phyloP scores from a whole-genome alignment of 75 land plant genomes.

The Cupressus sempervirens region DNA sequence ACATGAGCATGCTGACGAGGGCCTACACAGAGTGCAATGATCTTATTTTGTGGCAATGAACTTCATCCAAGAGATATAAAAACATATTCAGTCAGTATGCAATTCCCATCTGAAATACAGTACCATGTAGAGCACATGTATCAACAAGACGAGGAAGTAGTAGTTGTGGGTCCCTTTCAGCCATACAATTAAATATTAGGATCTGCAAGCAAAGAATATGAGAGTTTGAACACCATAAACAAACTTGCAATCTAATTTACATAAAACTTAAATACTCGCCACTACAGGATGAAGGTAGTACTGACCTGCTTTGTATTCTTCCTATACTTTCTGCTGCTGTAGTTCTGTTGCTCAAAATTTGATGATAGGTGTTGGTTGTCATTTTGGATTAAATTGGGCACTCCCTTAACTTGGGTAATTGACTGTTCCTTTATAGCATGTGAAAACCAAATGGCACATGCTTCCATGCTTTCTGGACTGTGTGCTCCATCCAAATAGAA shows the following conservation, averaged over 20 bases:
- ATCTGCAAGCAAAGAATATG: slow-evolving; percentile 47
- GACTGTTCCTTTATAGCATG: slow-evolving; percentile 31
- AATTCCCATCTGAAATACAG: not conserved
- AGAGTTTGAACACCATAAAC: not conserved
- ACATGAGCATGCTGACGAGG: too few species aligned
- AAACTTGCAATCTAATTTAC: not conserved
- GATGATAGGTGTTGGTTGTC: not conserved
- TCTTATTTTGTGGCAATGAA: not conserved
- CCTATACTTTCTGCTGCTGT: not conserved
- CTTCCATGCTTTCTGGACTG: slow-evolving; percentile 98
- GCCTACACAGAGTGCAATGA: not conserved
- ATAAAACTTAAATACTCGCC: not conserved
- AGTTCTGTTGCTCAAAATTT: not conserved
- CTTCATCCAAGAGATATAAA: not conserved
- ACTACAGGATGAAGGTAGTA: not conserved
- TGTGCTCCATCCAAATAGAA: slow-evolving; percentile 98
- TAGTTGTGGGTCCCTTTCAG: slow-evolving; percentile 80
- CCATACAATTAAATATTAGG: slow-evolving; percentile 91
- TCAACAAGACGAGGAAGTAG: slow-evolving; percentile 72
- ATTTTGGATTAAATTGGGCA: not conserved
- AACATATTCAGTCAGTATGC: not conserved
- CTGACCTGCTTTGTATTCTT: slow-evolving; percentile 12
- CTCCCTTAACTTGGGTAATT: not conserved
- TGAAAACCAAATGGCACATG: slow-evolving; percentile 91
- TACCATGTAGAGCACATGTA: slow-evolving; percentile 73